These are phyloP conservation scores for Tetrapisispora fleetii DNA, from an alignment of 805 yeast species.

Conservation along the genomic window DNA sequence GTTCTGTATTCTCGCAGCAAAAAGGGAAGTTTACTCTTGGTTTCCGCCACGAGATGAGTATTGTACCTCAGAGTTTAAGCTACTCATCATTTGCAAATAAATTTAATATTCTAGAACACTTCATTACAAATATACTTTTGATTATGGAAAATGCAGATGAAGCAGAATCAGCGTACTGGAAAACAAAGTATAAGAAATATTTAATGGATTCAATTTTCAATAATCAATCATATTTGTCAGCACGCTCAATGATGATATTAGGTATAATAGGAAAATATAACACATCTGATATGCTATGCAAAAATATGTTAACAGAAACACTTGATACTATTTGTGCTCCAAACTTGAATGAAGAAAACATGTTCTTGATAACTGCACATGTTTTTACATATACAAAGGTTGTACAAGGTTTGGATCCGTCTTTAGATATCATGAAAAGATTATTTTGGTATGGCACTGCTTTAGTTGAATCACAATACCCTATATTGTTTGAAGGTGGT, in stretches of 20 bases:
- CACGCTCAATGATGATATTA: conserved; percentile 56
- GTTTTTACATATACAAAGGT: conserved; percentile 33
- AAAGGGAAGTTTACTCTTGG: conserved; percentile 63
- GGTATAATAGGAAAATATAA: conserved; percentile 61
- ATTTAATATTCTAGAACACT: conserved; percentile 41
- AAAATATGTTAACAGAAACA: conserved; percentile 21
- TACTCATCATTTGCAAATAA: conserved; percentile 32
- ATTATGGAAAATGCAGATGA: conserved; percentile 40
- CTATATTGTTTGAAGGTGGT: conserved; percentile 34
- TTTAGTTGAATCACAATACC: conserved; percentile 27
- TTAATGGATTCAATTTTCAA: conserved; percentile 53
- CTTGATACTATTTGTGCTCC: conserved; percentile 30
- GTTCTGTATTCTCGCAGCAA: conserved; percentile 39
- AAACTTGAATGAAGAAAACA: conserved; percentile 24
- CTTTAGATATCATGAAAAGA: conserved; percentile 22
- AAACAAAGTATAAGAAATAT: conserved; percentile 54
- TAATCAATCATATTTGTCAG: conserved; percentile 48
- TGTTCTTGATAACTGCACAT: conserved; percentile 30
- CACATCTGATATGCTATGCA: conserved; percentile 45
- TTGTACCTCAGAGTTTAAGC: conserved; percentile 27
- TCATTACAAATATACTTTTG: conserved; percentile 45
- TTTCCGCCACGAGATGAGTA: conserved; percentile 43
- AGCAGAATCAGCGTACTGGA: conserved; percentile 45
- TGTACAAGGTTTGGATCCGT: conserved; percentile 31
- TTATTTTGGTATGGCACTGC: conserved; percentile 33